These are phyloP conservation scores for Penicillium argentinense DNA, from an alignment of 495 filamentous ascomycete species.

Conservation along the genomic window DNA sequence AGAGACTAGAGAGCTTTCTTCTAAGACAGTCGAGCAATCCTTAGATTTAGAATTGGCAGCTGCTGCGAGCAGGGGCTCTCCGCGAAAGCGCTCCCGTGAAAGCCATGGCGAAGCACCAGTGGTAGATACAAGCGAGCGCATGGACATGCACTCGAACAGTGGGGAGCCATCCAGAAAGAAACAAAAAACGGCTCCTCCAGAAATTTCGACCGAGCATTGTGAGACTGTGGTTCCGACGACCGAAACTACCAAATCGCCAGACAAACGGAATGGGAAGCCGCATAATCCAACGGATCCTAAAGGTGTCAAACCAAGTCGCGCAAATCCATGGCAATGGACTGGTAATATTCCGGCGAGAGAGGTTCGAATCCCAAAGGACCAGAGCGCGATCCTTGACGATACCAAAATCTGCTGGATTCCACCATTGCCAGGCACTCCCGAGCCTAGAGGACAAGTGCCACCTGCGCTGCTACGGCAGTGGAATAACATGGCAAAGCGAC, in stretches of 20 bases:
- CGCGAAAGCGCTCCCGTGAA: background rate
- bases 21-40: background rate
- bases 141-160: background rate
- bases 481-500: constrained; percentile 39
- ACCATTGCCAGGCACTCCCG: constrained; percentile 21
- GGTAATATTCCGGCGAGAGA: constrained; percentile 43
- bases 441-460: constrained; percentile 36
- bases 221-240: background rate
- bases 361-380: constrained; percentile 57
- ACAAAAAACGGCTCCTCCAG: constrained; percentile 1
- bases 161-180: constrained; percentile 13
- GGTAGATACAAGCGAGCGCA: background rate
- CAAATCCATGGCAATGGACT: constrained; percentile 40
- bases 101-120: background rate
- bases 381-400: constrained; percentile 56
- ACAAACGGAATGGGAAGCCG: background rate
- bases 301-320: background rate
- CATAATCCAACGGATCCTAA: background rate
- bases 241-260: background rate
- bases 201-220: background rate
- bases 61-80: background rate
- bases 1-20: background rate
- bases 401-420: constrained; percentile 47
- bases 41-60: background rate
- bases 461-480: constrained; percentile 31